Evolutionary conservation across 164 flowering plant species (phyloP).

Genomic region (Vitis rupestris): DNA sequence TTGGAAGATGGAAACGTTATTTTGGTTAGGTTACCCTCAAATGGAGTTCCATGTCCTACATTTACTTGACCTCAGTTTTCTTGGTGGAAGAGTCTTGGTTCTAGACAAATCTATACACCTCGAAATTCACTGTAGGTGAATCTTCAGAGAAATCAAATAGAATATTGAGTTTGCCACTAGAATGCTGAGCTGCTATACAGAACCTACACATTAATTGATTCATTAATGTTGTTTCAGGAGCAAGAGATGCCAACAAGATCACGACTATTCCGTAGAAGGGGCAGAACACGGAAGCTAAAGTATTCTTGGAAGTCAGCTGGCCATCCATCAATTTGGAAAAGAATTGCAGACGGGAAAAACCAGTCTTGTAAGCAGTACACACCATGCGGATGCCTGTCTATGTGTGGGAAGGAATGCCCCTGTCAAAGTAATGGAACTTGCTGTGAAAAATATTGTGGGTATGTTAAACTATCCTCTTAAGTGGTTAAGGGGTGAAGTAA

Average conservation of each 20-base stretch:
- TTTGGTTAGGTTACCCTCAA: not conserved
- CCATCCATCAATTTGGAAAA: slow-evolving; percentile 81
- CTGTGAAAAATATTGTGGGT: slow-evolving; percentile 99
- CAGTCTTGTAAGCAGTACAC: slow-evolving; percentile 74
- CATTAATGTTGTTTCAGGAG: slow-evolving; percentile 36
- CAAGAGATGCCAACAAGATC: slow-evolving; percentile 63
- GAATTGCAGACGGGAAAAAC: slow-evolving; percentile 82
- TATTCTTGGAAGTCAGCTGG: slow-evolving; percentile 94
- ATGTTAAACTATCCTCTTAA: slow-evolving; percentile 23
- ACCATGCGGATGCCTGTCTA: slow-evolving; percentile 80
- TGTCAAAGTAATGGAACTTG: slow-evolving; percentile 84
- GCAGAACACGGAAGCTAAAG: slow-evolving; percentile 77
- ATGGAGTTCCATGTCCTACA: not conserved
- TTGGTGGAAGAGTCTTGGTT: not conserved
- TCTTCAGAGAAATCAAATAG: too few species aligned
- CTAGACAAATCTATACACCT: not conserved
- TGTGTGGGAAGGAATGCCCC: slow-evolving; percentile 92
- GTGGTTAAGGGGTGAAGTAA: not conserved
- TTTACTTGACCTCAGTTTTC: not conserved
- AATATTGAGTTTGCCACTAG: not conserved
- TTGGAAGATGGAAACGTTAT: not conserved
- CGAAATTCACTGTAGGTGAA: not conserved
- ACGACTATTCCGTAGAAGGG: slow-evolving; percentile 72
- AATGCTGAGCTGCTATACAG: not conserved
- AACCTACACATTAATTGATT: not conserved